Percentiles rank a stretch among this genome's conserved stretches.
Conservation (phyloP, 2,329 filamentous ascomycete species). For the Pestalotiopsis sp. region DNA sequence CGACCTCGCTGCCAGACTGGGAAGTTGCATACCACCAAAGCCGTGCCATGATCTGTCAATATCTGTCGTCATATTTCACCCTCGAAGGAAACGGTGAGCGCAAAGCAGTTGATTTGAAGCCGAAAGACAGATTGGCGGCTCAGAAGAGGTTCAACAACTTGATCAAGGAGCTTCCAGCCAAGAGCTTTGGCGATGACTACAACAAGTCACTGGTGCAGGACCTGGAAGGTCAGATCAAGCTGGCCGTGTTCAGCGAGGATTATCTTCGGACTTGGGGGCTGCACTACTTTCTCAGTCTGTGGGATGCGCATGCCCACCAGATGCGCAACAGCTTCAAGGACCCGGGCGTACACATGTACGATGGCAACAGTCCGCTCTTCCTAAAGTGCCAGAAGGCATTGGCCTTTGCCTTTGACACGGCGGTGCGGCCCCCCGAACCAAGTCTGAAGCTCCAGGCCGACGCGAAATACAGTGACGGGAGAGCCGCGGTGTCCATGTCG, state of each 20-base stretch:
- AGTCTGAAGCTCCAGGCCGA: slow-evolving; percentile 5
- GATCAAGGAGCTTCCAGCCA: slow-evolving; percentile 33
- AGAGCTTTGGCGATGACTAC: slow-evolving; percentile 32
- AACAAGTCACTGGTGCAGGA: slow-evolving; percentile 52
- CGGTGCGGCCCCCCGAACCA: slow-evolving; percentile 43
- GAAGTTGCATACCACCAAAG: slow-evolving; percentile 53
- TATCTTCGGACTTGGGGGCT: slow-evolving; percentile 54
- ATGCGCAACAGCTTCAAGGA: slow-evolving; percentile 65
- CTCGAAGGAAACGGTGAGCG: slow-evolving; percentile 39
- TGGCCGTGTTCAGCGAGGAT: slow-evolving; percentile 40
- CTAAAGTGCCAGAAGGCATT: slow-evolving; percentile 47
- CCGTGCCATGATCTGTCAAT: slow-evolving; percentile 49
- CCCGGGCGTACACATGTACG: slow-evolving; percentile 55
- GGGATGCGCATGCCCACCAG: slow-evolving; percentile 56
- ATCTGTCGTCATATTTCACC: slow-evolving; percentile 46
- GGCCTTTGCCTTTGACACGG: slow-evolving; percentile 47
- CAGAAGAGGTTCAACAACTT: slow-evolving; percentile 27
- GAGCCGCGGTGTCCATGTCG: slow-evolving; percentile 36
- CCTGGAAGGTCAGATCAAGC: slow-evolving; percentile 49
- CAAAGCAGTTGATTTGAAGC: slow-evolving; percentile 10
- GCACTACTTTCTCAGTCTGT: slow-evolving; percentile 59
- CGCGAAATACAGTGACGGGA: slow-evolving; percentile 5
- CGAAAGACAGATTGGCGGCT: not conserved
- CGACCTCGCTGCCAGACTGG: slow-evolving; percentile 25
- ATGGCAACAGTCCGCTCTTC: slow-evolving; percentile 52